Evolutionary conservation across 352 stramenopile species (phyloP).

Genomic region (Phytopythium boreale): DNA sequence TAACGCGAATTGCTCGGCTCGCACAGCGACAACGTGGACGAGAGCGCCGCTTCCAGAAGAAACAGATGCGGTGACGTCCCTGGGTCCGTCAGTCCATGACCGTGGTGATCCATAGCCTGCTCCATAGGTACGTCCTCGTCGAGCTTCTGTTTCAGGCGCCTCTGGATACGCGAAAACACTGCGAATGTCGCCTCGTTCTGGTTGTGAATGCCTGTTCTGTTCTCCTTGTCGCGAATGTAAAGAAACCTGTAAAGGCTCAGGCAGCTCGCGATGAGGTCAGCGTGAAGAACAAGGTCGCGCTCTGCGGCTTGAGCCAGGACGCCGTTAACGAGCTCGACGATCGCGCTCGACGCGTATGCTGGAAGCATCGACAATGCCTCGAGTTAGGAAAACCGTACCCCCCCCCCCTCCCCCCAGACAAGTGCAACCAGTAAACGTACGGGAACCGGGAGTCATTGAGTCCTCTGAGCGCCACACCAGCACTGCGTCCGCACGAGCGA

Average conservation of each 20-base stretch:
- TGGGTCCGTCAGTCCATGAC: background rate
- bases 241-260: constrained; percentile 66
- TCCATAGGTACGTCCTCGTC: constrained; percentile 15
- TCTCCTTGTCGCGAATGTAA: constrained; percentile 53
- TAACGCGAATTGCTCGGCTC: background rate
- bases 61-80: constrained; percentile 29
- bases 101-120: background rate
- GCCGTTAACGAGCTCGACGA: constrained; percentile 31
- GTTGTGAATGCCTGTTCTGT: constrained; percentile 26
- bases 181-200: constrained; percentile 4
- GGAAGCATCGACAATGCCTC: background rate
- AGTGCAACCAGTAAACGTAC: constrained; percentile 20
- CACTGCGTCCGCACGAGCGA: constrained; percentile 44
- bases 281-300: constrained; percentile 54
- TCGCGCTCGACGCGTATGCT: constrained; percentile 13
- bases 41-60: constrained; percentile 44
- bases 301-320: constrained; percentile 41
- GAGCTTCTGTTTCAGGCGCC: constrained; percentile 29
- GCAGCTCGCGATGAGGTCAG: constrained; percentile 63
- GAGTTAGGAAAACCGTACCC: background rate
- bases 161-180: constrained; percentile 24
- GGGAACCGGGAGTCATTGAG: constrained; percentile 9
- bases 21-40: constrained; percentile 23
- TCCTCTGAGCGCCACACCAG: constrained; percentile 30
- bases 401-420: background rate